Percentiles rank a stretch among this genome's conserved stretches.
Conservation (phyloP, 495 filamentous ascomycete species). For the Darksidea phi region DNA sequence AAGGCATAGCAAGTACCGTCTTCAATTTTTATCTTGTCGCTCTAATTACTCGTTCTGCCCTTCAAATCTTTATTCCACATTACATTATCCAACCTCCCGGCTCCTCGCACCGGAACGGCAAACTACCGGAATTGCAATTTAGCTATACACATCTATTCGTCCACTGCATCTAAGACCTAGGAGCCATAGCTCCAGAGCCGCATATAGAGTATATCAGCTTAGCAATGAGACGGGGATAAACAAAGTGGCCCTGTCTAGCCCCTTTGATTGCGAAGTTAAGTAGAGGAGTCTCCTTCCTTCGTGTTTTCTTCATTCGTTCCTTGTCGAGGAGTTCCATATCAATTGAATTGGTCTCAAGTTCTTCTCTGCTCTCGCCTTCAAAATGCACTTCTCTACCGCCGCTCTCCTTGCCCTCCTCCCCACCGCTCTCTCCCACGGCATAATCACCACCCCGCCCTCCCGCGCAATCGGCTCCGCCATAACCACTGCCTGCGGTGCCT, state of each 20-base stretch:
- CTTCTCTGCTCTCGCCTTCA: conserved; percentile 3
- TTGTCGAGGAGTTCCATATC: no score
- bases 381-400: conserved; percentile 24
- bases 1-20: background rate
- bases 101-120: conserved; percentile 15
- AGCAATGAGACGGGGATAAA: background rate
- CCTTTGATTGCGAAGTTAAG: no score
- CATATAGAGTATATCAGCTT: background rate
- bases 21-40: background rate
- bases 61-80: background rate
- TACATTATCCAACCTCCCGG: conserved; percentile 2
- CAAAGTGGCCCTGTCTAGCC: background rate
- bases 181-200: background rate
- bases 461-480: conserved; percentile 28
- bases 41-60: background rate
- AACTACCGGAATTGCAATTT: conserved; percentile 31
- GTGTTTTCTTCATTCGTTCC: no score
- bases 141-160: conserved; percentile 6
- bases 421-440: conserved; percentile 30
- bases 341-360: background rate
- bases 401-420: conserved; percentile 20
- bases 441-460: conserved; percentile 28
- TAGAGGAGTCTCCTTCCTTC: no score
- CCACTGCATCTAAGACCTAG: background rate
- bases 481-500: conserved; percentile 24